phyloP scores from a whole-genome alignment of 306 rosid species.

The Trichosanthes cucumerina region DNA sequence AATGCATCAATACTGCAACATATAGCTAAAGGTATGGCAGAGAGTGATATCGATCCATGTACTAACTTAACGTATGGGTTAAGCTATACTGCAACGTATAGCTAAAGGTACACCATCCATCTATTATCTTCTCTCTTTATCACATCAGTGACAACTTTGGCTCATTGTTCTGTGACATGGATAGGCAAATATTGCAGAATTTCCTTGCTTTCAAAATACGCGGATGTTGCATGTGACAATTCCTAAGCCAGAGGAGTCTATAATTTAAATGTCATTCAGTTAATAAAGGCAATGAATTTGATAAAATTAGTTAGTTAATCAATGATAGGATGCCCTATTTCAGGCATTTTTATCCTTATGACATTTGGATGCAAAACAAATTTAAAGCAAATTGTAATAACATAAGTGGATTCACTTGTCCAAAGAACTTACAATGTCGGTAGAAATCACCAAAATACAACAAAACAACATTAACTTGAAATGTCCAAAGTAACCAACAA shows the following conservation, averaged over 20 bases:
- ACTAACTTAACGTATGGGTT: conserved; percentile 62
- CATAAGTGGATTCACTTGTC: neutral
- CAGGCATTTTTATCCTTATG: neutral
- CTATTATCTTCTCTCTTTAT: neutral
- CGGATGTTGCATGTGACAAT: neutral
- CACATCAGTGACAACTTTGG: neutral
- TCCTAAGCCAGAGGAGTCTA: neutral
- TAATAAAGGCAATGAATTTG: neutral
- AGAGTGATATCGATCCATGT: conserved; percentile 82
- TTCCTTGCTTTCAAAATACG: neutral
- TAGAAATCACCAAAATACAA: too few species aligned
- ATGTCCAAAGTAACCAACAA: too few species aligned
- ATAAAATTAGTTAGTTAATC: neutral
- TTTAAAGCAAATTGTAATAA: neutral
- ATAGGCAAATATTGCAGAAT: neutral
- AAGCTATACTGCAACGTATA: too few species aligned
- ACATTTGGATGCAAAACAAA: neutral
- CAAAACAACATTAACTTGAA: too few species aligned
- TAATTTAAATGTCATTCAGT: neutral
- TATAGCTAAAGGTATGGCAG: conserved; percentile 78
- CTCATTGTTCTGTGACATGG: neutral
- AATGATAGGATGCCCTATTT: neutral
- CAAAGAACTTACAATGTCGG: neutral
- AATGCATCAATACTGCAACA: conserved; percentile 50
- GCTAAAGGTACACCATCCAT: conserved; percentile 43